Evolutionary conservation across 2,329 filamentous ascomycete species (phyloP), one percentile per base, ranked within the genome.

Genomic region (Cytospora leucostoma): DNA sequence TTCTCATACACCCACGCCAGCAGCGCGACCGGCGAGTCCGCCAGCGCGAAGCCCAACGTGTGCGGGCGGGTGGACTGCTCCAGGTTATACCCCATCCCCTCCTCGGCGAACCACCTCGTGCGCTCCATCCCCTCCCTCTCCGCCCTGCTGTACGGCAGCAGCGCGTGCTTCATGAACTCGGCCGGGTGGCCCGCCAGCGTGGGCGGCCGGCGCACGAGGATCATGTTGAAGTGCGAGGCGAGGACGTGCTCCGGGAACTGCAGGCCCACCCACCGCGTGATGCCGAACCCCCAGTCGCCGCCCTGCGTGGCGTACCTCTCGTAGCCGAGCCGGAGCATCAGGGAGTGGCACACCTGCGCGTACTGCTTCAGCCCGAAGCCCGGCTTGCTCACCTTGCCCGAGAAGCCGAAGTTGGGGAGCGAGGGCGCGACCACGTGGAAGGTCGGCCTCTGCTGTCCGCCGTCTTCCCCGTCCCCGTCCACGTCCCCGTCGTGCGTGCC

Each of bases 1-100:
- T 94, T 94, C 75, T 94, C 91, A 68, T 90, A 90, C 38, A 94
- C 87, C 91, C 91, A 95, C 0, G 89, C 85, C 1, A 94, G 78
- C 3, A 92, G 76, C 0, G 83, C 89, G 0, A 91, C 83, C 0
- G 91, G 91, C 7, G 83, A 88, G 71, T 93, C 90, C 0, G 84
- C 80, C 3, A 93, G 78, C 0, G 80, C 86, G 70, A 91, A 91
- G 0, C 87, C 88, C 0, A 93, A 71, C 0, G 91, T 94, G 58
- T 91, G 86, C 0, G 91, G 91, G 63, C 88, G 88, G 0, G 90
- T 92, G 13, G 77, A 75, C 68, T 92, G 88, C 64, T 83, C 75
- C 1, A 79, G 65, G 66, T 82, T 80, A 72, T 92, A 92, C 3
- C 83, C 86, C 10, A 71, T 74, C 0, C 87, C 86, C 65, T 89